Percentiles rank a stretch among this genome's conserved stretches.
Conservation (phyloP, 140 eudicot genomes). For the Senecio squalidus region DNA sequence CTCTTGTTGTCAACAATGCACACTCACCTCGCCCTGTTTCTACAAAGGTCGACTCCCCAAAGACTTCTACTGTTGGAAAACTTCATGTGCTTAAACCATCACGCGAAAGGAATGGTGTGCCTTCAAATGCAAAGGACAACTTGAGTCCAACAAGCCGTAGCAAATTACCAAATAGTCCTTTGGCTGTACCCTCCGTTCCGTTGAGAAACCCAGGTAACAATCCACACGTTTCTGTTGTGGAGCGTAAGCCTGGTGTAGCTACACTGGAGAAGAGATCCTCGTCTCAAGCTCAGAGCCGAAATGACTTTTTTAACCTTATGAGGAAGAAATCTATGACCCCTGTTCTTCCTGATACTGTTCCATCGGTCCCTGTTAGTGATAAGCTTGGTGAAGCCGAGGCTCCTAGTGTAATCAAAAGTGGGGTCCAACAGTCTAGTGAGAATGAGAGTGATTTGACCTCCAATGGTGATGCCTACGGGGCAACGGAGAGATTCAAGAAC, state of each 20-base stretch:
- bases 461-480: conserved; percentile 30
- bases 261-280: conserved; percentile 61
- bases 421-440: conserved; percentile 11
- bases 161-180: conserved; percentile 39
- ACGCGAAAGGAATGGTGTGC: conserved; percentile 49
- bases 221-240: conserved; percentile 27
- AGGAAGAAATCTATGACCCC: conserved; percentile 52
- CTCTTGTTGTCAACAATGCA: conserved; percentile 41
- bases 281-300: conserved; percentile 73
- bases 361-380: conserved; percentile 28
- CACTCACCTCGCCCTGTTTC: conserved; percentile 44
- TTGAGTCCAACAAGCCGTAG: conserved; percentile 34
- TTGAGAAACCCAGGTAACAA: conserved; percentile 23
- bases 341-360: conserved; percentile 20
- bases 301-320: conserved; percentile 80
- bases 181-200: conserved; percentile 34
- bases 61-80: conserved; percentile 53
- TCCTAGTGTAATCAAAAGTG: conserved; percentile 14
- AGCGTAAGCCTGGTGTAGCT: conserved; percentile 41
- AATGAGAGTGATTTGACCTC: conserved; percentile 14
- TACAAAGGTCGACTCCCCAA: conserved; percentile 43
- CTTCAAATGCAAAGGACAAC: conserved; percentile 44
- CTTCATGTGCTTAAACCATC: conserved; percentile 71
- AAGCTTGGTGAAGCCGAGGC: conserved; percentile 17
- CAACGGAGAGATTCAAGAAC: conserved; percentile 11